Percentiles rank a stretch among this genome's conserved stretches.
Conservation (phyloP, 345 rosid species). For the Cardamine chenopodiifolia region DNA sequence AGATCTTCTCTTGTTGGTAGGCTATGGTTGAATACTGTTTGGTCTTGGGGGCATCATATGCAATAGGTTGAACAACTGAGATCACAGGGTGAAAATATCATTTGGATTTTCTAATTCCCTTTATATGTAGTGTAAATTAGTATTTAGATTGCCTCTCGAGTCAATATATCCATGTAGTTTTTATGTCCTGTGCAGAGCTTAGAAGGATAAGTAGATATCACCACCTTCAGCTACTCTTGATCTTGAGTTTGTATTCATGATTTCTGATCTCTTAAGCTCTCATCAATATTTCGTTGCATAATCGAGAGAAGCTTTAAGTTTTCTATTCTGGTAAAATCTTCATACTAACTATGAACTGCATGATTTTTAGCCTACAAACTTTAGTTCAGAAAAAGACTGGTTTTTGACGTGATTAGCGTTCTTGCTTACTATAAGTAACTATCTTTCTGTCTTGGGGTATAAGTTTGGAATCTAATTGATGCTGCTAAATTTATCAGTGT, state of each 20-base stretch:
- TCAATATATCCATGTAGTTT: background rate
- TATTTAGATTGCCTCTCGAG: background rate
- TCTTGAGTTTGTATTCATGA: background rate
- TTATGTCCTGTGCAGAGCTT: background rate
- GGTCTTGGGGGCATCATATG: background rate
- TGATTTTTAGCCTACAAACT: background rate
- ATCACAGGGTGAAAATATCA: background rate
- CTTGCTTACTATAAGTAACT: no score
- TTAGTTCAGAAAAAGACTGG: background rate
- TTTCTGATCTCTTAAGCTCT: no score
- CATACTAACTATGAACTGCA: background rate
- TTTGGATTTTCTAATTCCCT: no score
- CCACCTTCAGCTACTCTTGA: background rate
- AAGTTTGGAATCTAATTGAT: constrained; percentile 11
- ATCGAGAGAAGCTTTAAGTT: background rate
- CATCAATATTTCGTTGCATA: background rate
- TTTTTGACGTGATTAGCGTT: constrained; percentile 20
- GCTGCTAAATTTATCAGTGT: background rate
- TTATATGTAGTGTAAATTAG: background rate
- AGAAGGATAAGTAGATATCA: background rate
- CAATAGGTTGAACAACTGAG: no score
- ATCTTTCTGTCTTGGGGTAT: background rate
- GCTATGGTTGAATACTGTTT: background rate
- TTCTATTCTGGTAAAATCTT: background rate
- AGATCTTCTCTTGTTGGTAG: background rate